These are phyloP conservation scores for Poa annua DNA, from an alignment of 176 grass and related monocot species.

Conservation along the genomic window DNA sequence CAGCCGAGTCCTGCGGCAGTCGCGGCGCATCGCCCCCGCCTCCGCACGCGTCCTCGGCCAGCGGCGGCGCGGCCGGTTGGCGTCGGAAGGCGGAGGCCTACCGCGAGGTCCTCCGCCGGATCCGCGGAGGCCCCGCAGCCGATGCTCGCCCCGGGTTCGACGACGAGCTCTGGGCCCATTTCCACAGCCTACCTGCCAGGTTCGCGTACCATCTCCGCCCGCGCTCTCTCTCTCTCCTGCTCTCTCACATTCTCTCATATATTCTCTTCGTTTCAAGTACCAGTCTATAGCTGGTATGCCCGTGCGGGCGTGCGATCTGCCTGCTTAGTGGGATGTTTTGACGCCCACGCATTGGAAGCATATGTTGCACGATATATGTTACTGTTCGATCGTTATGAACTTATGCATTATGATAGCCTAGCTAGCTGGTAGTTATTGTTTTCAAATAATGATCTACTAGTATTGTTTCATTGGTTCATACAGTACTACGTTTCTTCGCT, in stretches of 20 bases:
- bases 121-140: conserved; percentile 24
- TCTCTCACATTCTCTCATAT: not conserved
- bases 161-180: conserved; percentile 70
- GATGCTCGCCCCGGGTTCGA: conserved; percentile 38
- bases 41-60: conserved; percentile 10
- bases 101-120: conserved; percentile 60
- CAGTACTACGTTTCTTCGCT: not conserved
- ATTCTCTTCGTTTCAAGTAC: not conserved
- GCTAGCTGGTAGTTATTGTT: not conserved
- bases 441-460: not conserved
- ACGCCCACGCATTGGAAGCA: not conserved
- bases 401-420: not conserved
- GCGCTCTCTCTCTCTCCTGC: not conserved
- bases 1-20: conserved; percentile 70
- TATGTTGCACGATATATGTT: not conserved
- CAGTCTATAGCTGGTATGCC: not conserved
- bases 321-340: not conserved
- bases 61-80: conserved; percentile 39
- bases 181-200: conserved; percentile 69
- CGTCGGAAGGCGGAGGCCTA: conserved; percentile 57
- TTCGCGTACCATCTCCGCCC: not conserved
- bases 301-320: not conserved
- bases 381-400: conserved; percentile 5
- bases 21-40: conserved; percentile 49
- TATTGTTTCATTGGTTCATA: conserved; percentile 3